phyloP scores from a whole-genome alignment of 768 basidiomycete genomes.

The Mycena leptocephala region DNA sequence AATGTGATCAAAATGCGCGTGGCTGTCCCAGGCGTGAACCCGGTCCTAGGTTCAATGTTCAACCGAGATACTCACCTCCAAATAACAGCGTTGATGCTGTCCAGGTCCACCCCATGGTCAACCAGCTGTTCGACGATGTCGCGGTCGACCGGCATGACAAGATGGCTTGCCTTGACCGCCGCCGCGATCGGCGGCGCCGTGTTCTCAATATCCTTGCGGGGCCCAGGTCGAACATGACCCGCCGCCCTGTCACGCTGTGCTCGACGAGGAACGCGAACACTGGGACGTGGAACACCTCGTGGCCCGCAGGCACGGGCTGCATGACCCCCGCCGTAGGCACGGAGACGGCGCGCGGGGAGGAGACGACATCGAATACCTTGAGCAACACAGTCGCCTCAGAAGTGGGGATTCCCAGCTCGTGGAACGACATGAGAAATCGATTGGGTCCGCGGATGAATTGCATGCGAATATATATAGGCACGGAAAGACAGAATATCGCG shows the following conservation, averaged over 20 bases:
- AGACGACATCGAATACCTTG: constrained; percentile 30
- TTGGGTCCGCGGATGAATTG: no score
- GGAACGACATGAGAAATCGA: background rate
- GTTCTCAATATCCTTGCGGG: constrained; percentile 33
- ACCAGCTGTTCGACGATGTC: constrained; percentile 32
- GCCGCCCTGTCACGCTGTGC: constrained; percentile 12
- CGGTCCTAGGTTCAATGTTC: background rate
- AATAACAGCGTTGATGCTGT: constrained; percentile 33
- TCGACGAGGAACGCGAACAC: constrained; percentile 40
- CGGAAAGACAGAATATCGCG: no score
- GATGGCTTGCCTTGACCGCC: background rate
- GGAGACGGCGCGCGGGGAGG: background rate
- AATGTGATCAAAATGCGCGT: constrained; percentile 40
- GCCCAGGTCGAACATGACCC: constrained; percentile 40
- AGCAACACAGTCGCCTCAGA: constrained; percentile 26
- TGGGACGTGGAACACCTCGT: constrained; percentile 23
- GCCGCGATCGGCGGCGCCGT: constrained; percentile 18
- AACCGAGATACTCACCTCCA: constrained; percentile 35
- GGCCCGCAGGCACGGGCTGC: constrained; percentile 31
- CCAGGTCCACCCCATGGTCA: constrained; percentile 23
- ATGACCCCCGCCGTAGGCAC: constrained; percentile 29
- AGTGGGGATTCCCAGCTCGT: background rate
- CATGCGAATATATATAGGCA: no score
- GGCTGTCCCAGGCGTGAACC: constrained; percentile 14
- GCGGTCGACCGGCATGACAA: constrained; percentile 14